phyloP scores from a whole-genome alignment of 768 basidiomycete species.

The Baorangia bicolor region DNA sequence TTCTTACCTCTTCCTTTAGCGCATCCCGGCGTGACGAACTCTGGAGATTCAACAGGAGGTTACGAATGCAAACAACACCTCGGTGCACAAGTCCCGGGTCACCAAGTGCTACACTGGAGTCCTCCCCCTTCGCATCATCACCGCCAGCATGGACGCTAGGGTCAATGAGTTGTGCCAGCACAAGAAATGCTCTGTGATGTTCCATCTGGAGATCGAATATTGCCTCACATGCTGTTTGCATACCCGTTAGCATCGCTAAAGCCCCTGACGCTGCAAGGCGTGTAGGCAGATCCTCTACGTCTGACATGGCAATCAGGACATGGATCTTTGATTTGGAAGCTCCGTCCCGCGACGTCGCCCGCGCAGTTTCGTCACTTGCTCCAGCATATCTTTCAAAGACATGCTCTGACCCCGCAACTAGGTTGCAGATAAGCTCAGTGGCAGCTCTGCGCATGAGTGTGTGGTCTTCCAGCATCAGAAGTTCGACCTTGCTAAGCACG shows the following conservation, averaged over 20 bases:
- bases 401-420: slow-evolving; percentile 72
- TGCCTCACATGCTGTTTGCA: slow-evolving; percentile 55
- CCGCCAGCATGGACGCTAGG: slow-evolving; percentile 41
- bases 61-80: slow-evolving; percentile 71
- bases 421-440: slow-evolving; percentile 89
- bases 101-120: slow-evolving; percentile 25
- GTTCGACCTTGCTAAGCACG: slow-evolving; percentile 64
- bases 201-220: slow-evolving; percentile 68
- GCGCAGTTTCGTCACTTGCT: slow-evolving; percentile 26
- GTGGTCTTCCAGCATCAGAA: slow-evolving; percentile 81
- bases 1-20: slow-evolving; percentile 52
- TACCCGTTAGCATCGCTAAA: slow-evolving; percentile 73
- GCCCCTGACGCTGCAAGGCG: slow-evolving; percentile 90
- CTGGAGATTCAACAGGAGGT: slow-evolving; percentile 52
- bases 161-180: slow-evolving; percentile 68
- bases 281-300: slow-evolving; percentile 83
- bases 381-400: slow-evolving; percentile 75
- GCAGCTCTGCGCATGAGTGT: slow-evolving; percentile 81
- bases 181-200: slow-evolving; percentile 58
- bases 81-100: slow-evolving; percentile 74
- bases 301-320: slow-evolving; percentile 79
- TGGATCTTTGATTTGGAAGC: slow-evolving; percentile 64
- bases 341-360: slow-evolving; percentile 42
- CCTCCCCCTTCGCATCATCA: slow-evolving; percentile 39
- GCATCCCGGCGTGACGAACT: slow-evolving; percentile 38